A percentile compares a stretch with the other conserved stretches of the same genome.
Conservation (phyloP, 2,329 filamentous ascomycete species). For the Ascochyta viciae-villosae region DNA sequence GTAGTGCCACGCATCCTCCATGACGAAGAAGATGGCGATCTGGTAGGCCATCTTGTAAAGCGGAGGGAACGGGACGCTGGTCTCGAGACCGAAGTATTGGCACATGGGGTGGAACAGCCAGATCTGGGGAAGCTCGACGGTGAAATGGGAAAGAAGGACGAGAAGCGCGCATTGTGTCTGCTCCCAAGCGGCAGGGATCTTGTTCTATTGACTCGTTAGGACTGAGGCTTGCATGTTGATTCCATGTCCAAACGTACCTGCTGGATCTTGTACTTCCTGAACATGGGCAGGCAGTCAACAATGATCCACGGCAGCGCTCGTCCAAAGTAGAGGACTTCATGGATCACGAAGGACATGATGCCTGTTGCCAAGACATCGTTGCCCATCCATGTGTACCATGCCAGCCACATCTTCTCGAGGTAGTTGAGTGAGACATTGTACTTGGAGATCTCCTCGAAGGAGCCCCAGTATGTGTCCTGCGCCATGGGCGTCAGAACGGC, state of each 20-base stretch:
- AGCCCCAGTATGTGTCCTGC: conserved; percentile 68
- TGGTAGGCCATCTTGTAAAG: conserved; percentile 87
- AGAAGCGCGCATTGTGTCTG: conserved; percentile 94
- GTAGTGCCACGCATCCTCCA: conserved; percentile 99
- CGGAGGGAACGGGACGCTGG: conserved; percentile 86
- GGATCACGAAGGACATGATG: conserved; percentile 96
- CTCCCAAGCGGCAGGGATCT: conserved; percentile 90
- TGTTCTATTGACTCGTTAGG: conserved; percentile 59
- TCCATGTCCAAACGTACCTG: conserved; percentile 62
- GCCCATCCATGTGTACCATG: conserved; percentile 98
- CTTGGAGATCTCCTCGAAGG: conserved; percentile 69
- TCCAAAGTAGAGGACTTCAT: conserved; percentile 95
- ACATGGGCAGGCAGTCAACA: conserved; percentile 84
- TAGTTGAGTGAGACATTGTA: conserved; percentile 87
- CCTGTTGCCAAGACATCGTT: conserved; percentile 96
- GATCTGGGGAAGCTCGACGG: conserved; percentile 96
- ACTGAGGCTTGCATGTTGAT: background rate
- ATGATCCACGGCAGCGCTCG: conserved; percentile 90
- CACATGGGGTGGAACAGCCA: conserved; percentile 99
- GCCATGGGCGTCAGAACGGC: conserved; percentile 46
- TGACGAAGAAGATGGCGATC: conserved; percentile 90
- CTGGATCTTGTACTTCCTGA: conserved; percentile 96
- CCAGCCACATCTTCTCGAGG: conserved; percentile 87
- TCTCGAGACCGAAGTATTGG: conserved; percentile 87
- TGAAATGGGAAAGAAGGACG: conserved; percentile 94